phyloP scores from a whole-genome alignment of 1,139 yeast genomes.

The Yamadazyma diospyri region DNA sequence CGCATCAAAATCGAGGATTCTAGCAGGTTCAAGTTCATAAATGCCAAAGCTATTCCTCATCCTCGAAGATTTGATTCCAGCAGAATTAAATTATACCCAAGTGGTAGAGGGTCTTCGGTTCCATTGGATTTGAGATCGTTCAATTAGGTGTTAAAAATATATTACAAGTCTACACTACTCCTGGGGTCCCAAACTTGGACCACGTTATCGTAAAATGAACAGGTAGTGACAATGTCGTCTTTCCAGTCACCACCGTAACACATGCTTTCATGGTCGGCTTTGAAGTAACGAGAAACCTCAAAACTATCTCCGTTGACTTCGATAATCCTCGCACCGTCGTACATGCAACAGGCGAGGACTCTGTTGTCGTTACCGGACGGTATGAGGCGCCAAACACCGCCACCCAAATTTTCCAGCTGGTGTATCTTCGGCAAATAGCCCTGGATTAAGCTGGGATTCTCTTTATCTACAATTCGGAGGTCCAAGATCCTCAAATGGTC shows the following conservation, averaged over 20 bases:
- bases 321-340: slow-evolving; percentile 82
- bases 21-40: slow-evolving; percentile 66
- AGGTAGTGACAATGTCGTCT: slow-evolving; percentile 58
- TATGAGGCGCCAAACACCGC: slow-evolving; percentile 91
- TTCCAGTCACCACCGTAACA: slow-evolving; percentile 95
- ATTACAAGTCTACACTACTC: not conserved
- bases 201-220: slow-evolving; percentile 86
- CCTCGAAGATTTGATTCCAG: slow-evolving; percentile 61
- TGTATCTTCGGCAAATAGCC: slow-evolving; percentile 48
- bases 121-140: slow-evolving; percentile 63
- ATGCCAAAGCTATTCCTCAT: slow-evolving; percentile 69
- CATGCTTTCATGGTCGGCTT: slow-evolving; percentile 82
- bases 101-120: slow-evolving; percentile 94
- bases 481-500: slow-evolving; percentile 72
- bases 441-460: slow-evolving; percentile 34
- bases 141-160: slow-evolving; percentile 8
- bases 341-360: slow-evolving; percentile 86
- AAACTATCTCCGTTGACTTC: slow-evolving; percentile 31
- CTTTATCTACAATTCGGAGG: slow-evolving; percentile 50
- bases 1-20: slow-evolving; percentile 59
- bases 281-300: slow-evolving; percentile 48
- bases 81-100: slow-evolving; percentile 73
- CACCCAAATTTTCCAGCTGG: slow-evolving; percentile 58
- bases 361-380: slow-evolving; percentile 52
- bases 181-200: slow-evolving; percentile 68